Conservation (phyloP, 768 basidiomycete species). For the Suillus lakei region DNA sequence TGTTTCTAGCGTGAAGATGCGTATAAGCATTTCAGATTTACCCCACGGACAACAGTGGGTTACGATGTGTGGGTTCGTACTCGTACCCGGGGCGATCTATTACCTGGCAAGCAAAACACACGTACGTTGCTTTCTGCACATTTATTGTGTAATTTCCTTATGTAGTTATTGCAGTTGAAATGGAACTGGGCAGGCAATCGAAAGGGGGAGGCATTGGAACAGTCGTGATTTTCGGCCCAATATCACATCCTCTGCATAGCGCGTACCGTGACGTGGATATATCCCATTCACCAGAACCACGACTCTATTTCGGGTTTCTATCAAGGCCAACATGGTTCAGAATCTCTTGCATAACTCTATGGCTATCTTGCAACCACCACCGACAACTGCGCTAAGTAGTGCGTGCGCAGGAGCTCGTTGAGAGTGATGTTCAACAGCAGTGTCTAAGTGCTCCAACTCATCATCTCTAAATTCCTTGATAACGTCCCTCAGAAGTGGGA, state of each 20-base stretch:
- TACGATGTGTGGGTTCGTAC: conserved; percentile 61
- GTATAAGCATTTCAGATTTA: conserved; percentile 86
- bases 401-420: conserved; percentile 94
- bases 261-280: neutral
- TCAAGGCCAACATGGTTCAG: conserved; percentile 37
- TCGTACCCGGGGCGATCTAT: conserved; percentile 63
- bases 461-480: conserved; percentile 91
- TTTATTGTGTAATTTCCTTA: conserved; percentile 15
- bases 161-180: conserved; percentile 42
- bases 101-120: conserved; percentile 46
- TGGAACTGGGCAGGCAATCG: conserved; percentile 60
- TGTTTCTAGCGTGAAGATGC: conserved; percentile 73
- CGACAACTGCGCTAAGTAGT: conserved; percentile 83
- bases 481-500: conserved; percentile 72
- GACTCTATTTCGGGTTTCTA: neutral
- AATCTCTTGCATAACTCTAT: conserved; percentile 89
- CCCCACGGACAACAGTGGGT: conserved; percentile 66
- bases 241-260: neutral
- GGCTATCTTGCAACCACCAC: conserved; percentile 85
- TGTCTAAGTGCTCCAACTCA: conserved; percentile 92
- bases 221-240: conserved; percentile 23
- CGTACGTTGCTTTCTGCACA: conserved; percentile 39
- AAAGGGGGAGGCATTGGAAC: conserved; percentile 47
- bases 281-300: neutral
- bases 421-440: conserved; percentile 84